Evolutionary conservation across 352 stramenopile genomes (phyloP), one percentile per base, ranked within the genome.

Genomic region (Phytopythium litorale): DNA sequence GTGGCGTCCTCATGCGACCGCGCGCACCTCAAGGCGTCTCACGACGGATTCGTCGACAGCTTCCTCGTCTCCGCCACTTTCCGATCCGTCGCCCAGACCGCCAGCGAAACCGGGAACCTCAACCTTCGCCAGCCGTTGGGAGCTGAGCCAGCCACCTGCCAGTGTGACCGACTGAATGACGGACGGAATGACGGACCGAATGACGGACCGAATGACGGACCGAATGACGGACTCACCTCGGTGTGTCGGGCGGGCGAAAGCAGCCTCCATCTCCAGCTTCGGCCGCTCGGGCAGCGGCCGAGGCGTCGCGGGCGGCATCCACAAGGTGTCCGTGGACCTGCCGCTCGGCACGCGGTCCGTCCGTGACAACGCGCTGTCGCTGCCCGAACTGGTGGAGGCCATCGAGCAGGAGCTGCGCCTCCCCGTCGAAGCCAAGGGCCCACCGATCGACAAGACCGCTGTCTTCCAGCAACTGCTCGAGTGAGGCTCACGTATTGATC

Each of bases 381-480:
- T 85, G 12, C 32, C 63, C 45, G 38, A 85, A 62, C 70, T 87
- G 33, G 73, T 87, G 15, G 75, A 76, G 25, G 65, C 73, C 25
- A 60, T 84, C 23, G 73, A 87, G 28, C 65, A 54, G 25, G 56
- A 81, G 37, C 61, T 83, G 32, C 77, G 81, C 25, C 42, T 67
- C 16, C 63, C 67, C 9, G 30, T 69, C 37, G 66, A 68, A 13
- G 67, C 46, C 51, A 56, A 62, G 45, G 69, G 70, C 38, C 63
- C 74, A 12, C 61, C 74, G 12, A 33, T 81, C 25, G 65, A 79
- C 52, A 88, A 88, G 67, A 63, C 60, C 28, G 63, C 48, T 3
- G 62, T 71, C 4, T 73, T 84, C 25, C 71, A 69, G 12, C 64
- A 53, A 49, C 58, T 84, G 13, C 62, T 84, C 30, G 68, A 84